Evolutionary conservation across 176 grass and related monocot genomes (phyloP).

Genomic region (Hyparrhenia diplandra): DNA sequence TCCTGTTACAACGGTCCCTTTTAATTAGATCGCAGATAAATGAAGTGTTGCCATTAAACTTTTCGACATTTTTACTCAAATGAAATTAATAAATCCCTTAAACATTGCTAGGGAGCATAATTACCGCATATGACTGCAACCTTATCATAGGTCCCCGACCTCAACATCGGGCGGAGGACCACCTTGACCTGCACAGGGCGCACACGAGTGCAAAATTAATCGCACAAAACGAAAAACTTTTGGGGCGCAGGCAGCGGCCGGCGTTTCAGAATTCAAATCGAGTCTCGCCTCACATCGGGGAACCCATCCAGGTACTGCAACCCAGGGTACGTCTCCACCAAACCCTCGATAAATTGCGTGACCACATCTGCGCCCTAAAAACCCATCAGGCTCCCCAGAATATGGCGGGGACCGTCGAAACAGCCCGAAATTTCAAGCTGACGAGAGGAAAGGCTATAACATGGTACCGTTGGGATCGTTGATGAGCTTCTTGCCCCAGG

Average conservation of each 20-base stretch:
- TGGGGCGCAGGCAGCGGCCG: not conserved
- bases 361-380: slow-evolving; percentile 73
- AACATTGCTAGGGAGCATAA: not conserved
- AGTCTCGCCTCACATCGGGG: slow-evolving; percentile 39
- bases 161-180: slow-evolving; percentile 51
- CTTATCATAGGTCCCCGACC: slow-evolving; percentile 39
- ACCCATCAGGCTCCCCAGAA: slow-evolving; percentile 21
- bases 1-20: slow-evolving; percentile 36
- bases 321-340: slow-evolving; percentile 58
- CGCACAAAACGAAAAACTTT: not conserved
- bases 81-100: not conserved
- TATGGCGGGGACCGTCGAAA: not conserved
- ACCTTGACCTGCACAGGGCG: slow-evolving; percentile 59
- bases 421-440: not conserved
- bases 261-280: not conserved
- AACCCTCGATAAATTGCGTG: slow-evolving; percentile 90
- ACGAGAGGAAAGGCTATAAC: not conserved
- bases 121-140: slow-evolving; percentile 72
- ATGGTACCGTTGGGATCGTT: slow-evolving; percentile 76
- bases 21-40: not conserved
- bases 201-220: not conserved
- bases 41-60: not conserved
- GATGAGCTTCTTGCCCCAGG: slow-evolving; percentile 88
- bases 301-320: slow-evolving; percentile 68
- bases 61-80: not conserved